These are phyloP conservation scores for Phytophthora fragariae DNA, from an alignment of 352 stramenopile genomes.

Conservation along the genomic window DNA sequence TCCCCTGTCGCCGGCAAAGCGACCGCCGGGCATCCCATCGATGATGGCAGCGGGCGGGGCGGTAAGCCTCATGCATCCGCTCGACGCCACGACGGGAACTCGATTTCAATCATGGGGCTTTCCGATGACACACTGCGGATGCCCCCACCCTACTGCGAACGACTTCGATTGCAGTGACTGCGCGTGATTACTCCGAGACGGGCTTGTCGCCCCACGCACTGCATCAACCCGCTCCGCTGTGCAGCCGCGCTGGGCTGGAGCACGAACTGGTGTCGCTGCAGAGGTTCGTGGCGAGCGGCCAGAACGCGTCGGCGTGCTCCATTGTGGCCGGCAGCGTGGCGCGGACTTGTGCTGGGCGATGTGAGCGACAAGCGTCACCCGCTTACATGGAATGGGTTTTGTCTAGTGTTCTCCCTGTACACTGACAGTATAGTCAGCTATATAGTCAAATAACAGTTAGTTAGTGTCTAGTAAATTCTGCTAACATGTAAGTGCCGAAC, in stretches of 20 bases:
- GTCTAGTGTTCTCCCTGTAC: no score
- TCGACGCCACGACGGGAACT: neutral
- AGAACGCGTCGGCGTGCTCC: constrained; percentile 42
- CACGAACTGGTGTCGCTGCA: constrained; percentile 46
- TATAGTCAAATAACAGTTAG: no score
- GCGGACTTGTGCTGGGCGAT: no score
- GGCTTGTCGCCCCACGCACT: neutral
- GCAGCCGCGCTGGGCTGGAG: constrained; percentile 28
- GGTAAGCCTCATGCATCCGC: neutral
- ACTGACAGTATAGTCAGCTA: no score
- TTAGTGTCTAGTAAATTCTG: no score
- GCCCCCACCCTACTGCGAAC: no score
- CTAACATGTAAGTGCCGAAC: no score
- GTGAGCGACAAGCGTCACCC: neutral
- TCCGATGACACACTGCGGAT: no score
- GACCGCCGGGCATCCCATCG: neutral
- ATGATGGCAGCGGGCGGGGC: constrained; percentile 2
- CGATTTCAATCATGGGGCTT: neutral
- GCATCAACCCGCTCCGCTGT: neutral
- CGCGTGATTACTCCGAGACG: constrained; percentile 1
- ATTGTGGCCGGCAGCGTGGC: constrained; percentile 37
- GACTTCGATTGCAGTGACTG: no score
- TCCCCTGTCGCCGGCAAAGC: neutral
- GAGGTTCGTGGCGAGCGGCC: constrained; percentile 40
- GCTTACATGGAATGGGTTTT: no score